These are phyloP conservation scores for Carpinus fangiana DNA, from an alignment of 306 rosid species.

Conservation along the genomic window DNA sequence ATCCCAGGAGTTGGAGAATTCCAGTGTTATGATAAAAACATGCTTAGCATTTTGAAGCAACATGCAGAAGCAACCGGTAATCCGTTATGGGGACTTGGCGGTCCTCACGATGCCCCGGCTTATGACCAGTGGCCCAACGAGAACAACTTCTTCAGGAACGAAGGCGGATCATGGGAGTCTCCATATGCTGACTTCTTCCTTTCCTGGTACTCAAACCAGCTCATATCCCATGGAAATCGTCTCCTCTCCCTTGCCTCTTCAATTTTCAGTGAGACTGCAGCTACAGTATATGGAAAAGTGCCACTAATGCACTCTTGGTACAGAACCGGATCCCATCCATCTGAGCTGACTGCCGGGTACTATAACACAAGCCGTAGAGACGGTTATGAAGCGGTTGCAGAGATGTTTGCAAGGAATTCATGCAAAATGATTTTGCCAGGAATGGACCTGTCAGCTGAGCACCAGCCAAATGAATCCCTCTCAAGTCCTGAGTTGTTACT, in stretches of 20 bases:
- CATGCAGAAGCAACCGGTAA: slow-evolving; percentile 77
- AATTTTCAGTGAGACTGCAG: slow-evolving; percentile 45
- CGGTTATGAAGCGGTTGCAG: slow-evolving; percentile 68
- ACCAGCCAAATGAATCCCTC: slow-evolving; percentile 50
- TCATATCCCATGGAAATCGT: slow-evolving; percentile 61
- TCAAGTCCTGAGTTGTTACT: slow-evolving; percentile 73
- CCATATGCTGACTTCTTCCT: slow-evolving; percentile 87
- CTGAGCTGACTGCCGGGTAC: slow-evolving; percentile 82
- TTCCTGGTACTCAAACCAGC: slow-evolving; percentile 87
- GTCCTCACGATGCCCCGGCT: slow-evolving; percentile 83
- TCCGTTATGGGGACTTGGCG: slow-evolving; percentile 91
- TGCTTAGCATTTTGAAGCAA: slow-evolving; percentile 67
- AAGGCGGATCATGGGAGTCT: slow-evolving; percentile 84
- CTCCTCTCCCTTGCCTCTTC: slow-evolving; percentile 70
- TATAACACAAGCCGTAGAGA: slow-evolving; percentile 63
- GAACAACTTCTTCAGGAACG: slow-evolving; percentile 59
- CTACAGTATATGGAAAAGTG: slow-evolving; percentile 51
- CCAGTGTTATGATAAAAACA: slow-evolving; percentile 86
- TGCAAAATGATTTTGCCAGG: slow-evolving; percentile 81
- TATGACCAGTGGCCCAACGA: slow-evolving; percentile 52
- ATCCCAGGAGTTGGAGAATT: slow-evolving; percentile 76
- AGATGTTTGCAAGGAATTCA: slow-evolving; percentile 66
- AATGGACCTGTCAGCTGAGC: slow-evolving; percentile 74
- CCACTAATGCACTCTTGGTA: slow-evolving; percentile 85
- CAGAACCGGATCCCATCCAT: slow-evolving; percentile 69